phyloP scores from a whole-genome alignment of 2,329 filamentous ascomycete species.

The Aspergillus chevalieri region DNA sequence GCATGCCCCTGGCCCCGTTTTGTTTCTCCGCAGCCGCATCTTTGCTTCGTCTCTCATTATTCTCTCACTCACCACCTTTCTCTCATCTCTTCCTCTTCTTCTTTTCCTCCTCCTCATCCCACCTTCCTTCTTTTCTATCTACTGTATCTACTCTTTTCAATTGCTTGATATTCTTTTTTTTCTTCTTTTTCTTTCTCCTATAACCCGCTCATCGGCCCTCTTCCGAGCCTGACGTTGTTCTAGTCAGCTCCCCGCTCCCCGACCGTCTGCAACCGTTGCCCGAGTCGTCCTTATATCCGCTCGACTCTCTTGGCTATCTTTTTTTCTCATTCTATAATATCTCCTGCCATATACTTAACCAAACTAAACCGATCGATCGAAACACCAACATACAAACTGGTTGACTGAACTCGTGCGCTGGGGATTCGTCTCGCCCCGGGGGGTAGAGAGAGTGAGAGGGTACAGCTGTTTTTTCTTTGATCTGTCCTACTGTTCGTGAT shows the following conservation, averaged over 20 bases:
- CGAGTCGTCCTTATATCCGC: neutral
- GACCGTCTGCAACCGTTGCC: neutral
- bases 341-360: too few species aligned
- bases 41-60: conserved; percentile 3
- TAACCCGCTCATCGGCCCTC: neutral
- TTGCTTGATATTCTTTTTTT: conserved; percentile 1
- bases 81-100: conserved; percentile 1
- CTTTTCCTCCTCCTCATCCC: conserved; percentile 5
- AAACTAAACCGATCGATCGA: neutral
- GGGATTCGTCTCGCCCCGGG: neutral
- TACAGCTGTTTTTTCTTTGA: conserved; percentile 1
- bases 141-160: conserved; percentile 2
- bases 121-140: neutral
- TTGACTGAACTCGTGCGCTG: neutral
- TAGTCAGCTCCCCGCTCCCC: neutral
- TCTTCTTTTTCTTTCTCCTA: conserved; percentile 1
- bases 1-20: conserved; percentile 11
- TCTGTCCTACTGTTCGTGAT: conserved; percentile 23
- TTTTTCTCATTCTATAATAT: neutral
- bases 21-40: conserved; percentile 16
- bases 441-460: neutral
- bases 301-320: neutral
- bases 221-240: neutral
- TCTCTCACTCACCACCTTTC: conserved; percentile 4
- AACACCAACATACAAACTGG: neutral